Base-by-base conservation (phyloP, 2,329 filamentous ascomycete species). In the Botrytis byssoidea region DNA sequence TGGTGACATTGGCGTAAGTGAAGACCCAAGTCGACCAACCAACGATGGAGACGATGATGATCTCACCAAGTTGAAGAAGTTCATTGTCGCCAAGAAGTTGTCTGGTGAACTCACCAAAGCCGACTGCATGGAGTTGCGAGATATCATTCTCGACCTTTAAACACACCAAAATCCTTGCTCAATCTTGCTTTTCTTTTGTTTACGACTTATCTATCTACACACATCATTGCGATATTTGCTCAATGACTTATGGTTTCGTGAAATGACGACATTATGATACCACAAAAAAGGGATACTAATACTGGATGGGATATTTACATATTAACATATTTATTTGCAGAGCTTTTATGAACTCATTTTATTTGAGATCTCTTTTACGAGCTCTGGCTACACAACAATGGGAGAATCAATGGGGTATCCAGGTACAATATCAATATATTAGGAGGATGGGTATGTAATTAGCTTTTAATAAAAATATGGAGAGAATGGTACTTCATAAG, bases 1-100 rank as follows among this genome's bases (percentile, higher is more conserved):
- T 70, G 82, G 81, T 5, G 76, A 80, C 66, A 64, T 78, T 67
- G 77, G 80, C n/a, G 46, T 20, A 40, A 55, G 10, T 10, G 65
- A 68, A 29, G 5, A 9, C 1, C 35, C 22, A 40, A 63, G 14
- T 22, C 65, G 46, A 7, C 65, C 44, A 29, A 40, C 25, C 14
- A 55, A 10, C 1, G 46, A 55, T 12, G 65, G 37, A 3, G 35
- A 68, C 5, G 65, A 65, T 8, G 63, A 67, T 51, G 64, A 55
- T 10, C 29, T 68, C 32, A 68, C 46, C 4, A 68, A 55, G 25
- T 18, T 68, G 32, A 68, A 68, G 7, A 68, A 55, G 12, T 29
- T 1, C 9, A 68, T 68, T 16, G 51, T 68, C 1, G 65, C 65
- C 2, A 68, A 55, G 35, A 68, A 68, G 6, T 40, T 55, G 5